Conservation (phyloP, 2,329 filamentous ascomycete species). For the Epichloe typhina region DNA sequence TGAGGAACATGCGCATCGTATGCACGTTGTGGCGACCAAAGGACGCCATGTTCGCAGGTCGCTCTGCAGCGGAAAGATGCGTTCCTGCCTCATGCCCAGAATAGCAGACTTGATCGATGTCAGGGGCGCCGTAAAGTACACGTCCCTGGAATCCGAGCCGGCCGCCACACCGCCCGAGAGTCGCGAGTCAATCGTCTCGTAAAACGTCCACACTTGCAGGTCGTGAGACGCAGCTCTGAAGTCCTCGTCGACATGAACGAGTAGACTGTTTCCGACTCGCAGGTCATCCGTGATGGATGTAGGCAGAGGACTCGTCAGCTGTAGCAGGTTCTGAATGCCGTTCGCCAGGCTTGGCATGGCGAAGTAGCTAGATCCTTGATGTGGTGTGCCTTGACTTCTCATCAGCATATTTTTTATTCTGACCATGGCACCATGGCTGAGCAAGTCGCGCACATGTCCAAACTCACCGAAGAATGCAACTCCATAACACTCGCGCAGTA, state of each 20-base stretch:
- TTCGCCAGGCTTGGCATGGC: conserved; percentile 42
- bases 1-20: conserved; percentile 30
- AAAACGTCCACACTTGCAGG: conserved; percentile 48
- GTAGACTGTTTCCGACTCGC: conserved; percentile 32
- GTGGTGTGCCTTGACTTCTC: conserved; percentile 36
- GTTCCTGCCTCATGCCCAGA: conserved; percentile 36
- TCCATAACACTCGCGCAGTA: conserved; percentile 45
- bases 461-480: conserved; percentile 45
- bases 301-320: conserved; percentile 37
- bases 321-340: conserved; percentile 39
- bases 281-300: conserved; percentile 36
- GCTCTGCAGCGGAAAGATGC: conserved; percentile 38
- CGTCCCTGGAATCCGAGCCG: conserved; percentile 19
- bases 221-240: conserved; percentile 44
- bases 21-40: conserved; percentile 37
- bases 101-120: conserved; percentile 44
- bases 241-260: conserved; percentile 37
- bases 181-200: conserved; percentile 48
- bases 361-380: conserved; percentile 50
- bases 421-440: no score
- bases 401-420: background rate
- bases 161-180: conserved; percentile 24
- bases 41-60: conserved; percentile 40
- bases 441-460: background rate
- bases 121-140: conserved; percentile 46